Base-by-base conservation (phyloP, 495 filamentous ascomycete species). In the Cenococcum geophilum region DNA sequence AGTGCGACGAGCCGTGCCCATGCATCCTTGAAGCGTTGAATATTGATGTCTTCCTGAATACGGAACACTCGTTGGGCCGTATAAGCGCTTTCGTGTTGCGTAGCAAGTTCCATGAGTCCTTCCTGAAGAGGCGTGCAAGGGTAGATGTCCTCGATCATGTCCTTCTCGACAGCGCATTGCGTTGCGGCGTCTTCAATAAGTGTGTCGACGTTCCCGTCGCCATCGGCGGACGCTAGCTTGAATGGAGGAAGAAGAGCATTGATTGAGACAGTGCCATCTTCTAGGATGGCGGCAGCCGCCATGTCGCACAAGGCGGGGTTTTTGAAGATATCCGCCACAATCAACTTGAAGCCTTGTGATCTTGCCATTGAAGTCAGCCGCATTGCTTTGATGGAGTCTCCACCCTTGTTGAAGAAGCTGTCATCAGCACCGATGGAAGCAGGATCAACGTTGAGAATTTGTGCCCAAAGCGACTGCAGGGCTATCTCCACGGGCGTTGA, bases 101-200 rank as follows among this genome's bases (percentile, higher is more conserved):
- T 73, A 3, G 86, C 86, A 1, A 86, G 70, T 1, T 83, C 82
- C 70, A 88, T 75, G 18, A 89, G 76, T 1, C 84, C 86, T 63
- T 87, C 87, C 70, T 91, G 88, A 0, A 89, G 73, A 11, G 87
- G 79, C 5, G 82, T 87, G 74, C 86, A 89, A 6, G 86, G 85
- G 60, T 87, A 89, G 0, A 85, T 70, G 69, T 90, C 84, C 43
- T 81, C 77, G n/a, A 87, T 74, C 0, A 18, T 40, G 8, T 68
- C 63, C 1, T 53, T 50, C 2, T 68, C 16, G 21, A 76, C 49
- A 14, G 53, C 51, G 51, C 71, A 76, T 42, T 42, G 20, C 22
- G 50, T 63, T 0, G 69, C 63, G 4, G 55, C 63, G 22, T 66
- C 60, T 25, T 70, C 64, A 8, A 47, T 16, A 16, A 65, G 21